Evolutionary conservation across 2,329 filamentous ascomycete species (phyloP).

Genomic region (Pezicula neosporulosa): DNA sequence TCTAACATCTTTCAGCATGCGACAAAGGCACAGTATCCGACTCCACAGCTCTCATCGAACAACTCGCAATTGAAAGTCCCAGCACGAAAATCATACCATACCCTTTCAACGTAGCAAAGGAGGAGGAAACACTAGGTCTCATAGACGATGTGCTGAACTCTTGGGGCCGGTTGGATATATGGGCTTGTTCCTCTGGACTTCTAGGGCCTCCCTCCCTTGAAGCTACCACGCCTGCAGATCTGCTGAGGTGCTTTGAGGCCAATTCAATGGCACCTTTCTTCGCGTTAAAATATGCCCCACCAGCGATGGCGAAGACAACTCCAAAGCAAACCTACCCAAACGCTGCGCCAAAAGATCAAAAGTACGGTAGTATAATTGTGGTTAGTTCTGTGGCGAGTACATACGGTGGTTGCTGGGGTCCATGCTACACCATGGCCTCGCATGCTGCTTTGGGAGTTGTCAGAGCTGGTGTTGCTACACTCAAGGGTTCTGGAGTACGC

Average conservation of each 20-base stretch:
- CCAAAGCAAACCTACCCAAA: conserved; percentile 54
- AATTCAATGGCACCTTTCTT: conserved; percentile 62
- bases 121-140: conserved; percentile 55
- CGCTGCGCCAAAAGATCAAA: conserved; percentile 54
- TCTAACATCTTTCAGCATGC: conserved; percentile 38
- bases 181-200: conserved; percentile 54
- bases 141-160: conserved; percentile 62
- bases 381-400: conserved; percentile 54
- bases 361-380: conserved; percentile 62
- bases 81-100: conserved; percentile 61
- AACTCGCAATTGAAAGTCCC: conserved; percentile 40
- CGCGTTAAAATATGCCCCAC: conserved; percentile 60
- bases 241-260: conserved; percentile 56
- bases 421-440: conserved; percentile 56
- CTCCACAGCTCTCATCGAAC: conserved; percentile 37
- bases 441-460: conserved; percentile 62
- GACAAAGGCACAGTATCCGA: conserved; percentile 37
- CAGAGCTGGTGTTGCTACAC: conserved; percentile 49
- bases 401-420: conserved; percentile 57
- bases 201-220: conserved; percentile 55
- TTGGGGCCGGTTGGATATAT: conserved; percentile 58
- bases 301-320: conserved; percentile 59
- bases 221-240: conserved; percentile 50
- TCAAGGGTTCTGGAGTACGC: conserved; percentile 55
- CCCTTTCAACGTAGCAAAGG: conserved; percentile 54